Evolutionary conservation across 805 yeast species (phyloP).

Genomic region (Danielia oregonensis): DNA sequence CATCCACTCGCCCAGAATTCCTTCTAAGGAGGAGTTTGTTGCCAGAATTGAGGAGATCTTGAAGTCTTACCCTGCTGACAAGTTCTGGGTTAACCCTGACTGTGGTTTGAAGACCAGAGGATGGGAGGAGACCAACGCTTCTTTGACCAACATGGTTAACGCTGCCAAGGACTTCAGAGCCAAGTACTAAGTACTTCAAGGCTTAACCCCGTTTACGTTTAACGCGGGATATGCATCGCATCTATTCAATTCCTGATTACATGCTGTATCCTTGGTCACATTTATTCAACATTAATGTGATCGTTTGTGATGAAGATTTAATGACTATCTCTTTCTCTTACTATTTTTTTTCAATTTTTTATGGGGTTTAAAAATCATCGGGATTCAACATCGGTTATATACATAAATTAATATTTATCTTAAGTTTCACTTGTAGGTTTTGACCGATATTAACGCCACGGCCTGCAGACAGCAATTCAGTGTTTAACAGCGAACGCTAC

Average conservation of each 20-base stretch:
- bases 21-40: slow-evolving; percentile 95
- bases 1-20: slow-evolving; percentile 99
- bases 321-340: slow-evolving; percentile 18
- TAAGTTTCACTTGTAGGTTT: no score
- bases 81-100: slow-evolving; percentile 99
- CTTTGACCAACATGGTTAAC: slow-evolving; percentile 97
- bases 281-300: slow-evolving; percentile 51
- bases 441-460: no score
- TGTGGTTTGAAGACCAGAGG: slow-evolving; percentile 99
- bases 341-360: slow-evolving; percentile 16
- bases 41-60: slow-evolving; percentile 90
- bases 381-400: slow-evolving; percentile 48
- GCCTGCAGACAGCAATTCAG: no score
- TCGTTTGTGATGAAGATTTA: slow-evolving; percentile 17
- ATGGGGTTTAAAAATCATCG: slow-evolving; percentile 36
- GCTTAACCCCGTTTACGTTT: slow-evolving; percentile 8
- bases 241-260: slow-evolving; percentile 40
- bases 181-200: slow-evolving; percentile 27
- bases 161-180: slow-evolving; percentile 91
- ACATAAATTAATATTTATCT: slow-evolving; percentile 17
- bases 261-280: slow-evolving; percentile 39
- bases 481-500: no score
- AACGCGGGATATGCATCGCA: slow-evolving; percentile 20
- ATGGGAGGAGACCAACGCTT: slow-evolving; percentile 95
- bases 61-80: slow-evolving; percentile 95